Base-by-base conservation (phyloP, 2,329 filamentous ascomycete species). In the Aspergillus sergii region DNA sequence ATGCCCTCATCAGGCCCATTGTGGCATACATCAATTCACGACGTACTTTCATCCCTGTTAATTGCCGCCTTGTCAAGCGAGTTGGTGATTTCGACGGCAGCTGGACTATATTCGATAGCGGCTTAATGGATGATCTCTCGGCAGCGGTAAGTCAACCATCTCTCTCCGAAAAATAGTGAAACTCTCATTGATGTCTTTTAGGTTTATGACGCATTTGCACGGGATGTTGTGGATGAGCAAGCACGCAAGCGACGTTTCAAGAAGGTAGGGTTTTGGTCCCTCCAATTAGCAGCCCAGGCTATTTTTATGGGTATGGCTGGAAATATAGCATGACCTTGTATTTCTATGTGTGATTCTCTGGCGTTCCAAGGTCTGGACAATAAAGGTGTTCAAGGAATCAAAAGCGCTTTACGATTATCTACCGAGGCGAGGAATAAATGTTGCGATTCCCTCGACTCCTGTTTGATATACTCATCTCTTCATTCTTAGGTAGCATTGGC, bases 1-100 rank as follows among this genome's bases (percentile, higher is more conserved):
- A 96, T 76, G 93, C 95, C 1, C 88, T 98, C 5, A 92, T 98
- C 41, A 89, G 95, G 5, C 95, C 95, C 19, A 99, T 99, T 65
- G 94, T 99, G 46, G 95, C 95, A 8, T 99, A 98, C 77, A 98
- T 99, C 79, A 99, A 99, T 79, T 92, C 93, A 48, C 92, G 93
- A 76, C 90, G 90, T 74, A 96, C 94, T 0, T 98, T 97, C 73
- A 98, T 99, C 50, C 95, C 95, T 30, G 93, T 99, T 71, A 91
- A 90, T 71, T 98, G 95, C 80, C 91, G 94, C 64, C 92, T 99
- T 56, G 93, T 98, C 67, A 99, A 99, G 82, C 88, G 89, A 8
- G 86, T 89, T 21, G 86, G 86, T 63, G 95, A 99, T 76, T 99
- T 99, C 73, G 92, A 98, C 76, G 95, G 95, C 39, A 92, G 91